Conservation (phyloP, 2,329 filamentous ascomycete species). For the Dothideomycetes sp. region DNA sequence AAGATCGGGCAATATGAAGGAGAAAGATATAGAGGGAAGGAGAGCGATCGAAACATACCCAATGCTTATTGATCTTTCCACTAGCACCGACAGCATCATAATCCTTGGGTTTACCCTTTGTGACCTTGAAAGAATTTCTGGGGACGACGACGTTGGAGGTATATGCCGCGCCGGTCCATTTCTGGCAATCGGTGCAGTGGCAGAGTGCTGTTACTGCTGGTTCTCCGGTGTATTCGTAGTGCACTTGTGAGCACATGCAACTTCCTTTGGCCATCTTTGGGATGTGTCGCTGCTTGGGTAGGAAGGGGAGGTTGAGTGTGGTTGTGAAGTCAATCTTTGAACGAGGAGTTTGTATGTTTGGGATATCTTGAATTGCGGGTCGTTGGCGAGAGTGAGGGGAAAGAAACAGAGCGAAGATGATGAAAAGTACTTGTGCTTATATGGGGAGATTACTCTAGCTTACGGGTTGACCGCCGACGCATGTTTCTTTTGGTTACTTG, state of each 20-base stretch:
- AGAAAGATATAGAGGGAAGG: slow-evolving; percentile 44
- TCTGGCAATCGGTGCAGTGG: slow-evolving; percentile 47
- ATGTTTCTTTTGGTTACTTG: no score
- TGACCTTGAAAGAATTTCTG: slow-evolving; percentile 39
- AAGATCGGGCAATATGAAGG: no score
- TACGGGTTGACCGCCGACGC: no score
- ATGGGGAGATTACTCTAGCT: no score
- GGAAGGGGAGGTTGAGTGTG: no score
- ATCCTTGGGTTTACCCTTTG: slow-evolving; percentile 40
- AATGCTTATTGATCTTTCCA: slow-evolving; percentile 48
- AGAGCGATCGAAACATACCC: slow-evolving; percentile 46
- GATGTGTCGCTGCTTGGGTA: neutral
- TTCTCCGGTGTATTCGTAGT: slow-evolving; percentile 28
- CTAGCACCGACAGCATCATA: slow-evolving; percentile 41
- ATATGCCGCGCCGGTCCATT: slow-evolving; percentile 46
- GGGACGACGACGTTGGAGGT: slow-evolving; percentile 47
- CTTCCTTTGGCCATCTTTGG: slow-evolving; percentile 22
- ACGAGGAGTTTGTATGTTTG: no score
- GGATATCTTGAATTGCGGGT: no score
- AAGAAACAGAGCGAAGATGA: no score
- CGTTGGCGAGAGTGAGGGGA: no score
- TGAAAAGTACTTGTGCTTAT: no score
- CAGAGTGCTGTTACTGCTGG: slow-evolving; percentile 39
- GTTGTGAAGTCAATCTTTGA: no score
- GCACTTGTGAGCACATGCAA: slow-evolving; percentile 24